Evolutionary conservation across 1,284 basidiomycete species (phyloP), one percentile per base, ranked within the genome.

Genomic region (Moniliophthora roreri): DNA sequence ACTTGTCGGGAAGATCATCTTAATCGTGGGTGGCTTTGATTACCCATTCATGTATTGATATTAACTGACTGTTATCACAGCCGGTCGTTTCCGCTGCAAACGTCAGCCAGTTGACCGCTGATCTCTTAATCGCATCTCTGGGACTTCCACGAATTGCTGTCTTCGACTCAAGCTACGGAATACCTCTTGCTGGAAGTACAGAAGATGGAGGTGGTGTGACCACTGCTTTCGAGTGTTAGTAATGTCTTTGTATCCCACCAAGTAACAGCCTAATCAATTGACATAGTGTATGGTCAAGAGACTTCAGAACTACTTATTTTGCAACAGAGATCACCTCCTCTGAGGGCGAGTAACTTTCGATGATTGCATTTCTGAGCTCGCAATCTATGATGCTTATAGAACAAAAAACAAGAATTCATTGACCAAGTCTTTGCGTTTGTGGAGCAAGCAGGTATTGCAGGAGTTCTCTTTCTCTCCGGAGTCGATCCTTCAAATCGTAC

Each of bases 1-100:
- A 21, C 66, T 80, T 39, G 51, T 68, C 18, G 76, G 75, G 28
- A 84, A 77, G 64, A 70, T 69, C 1, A 68, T 84, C 51, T 62
- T 85, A 48, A 70, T 82, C 53, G 82, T 84, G 60, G 56, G 80
- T 74, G 52, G n/a, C n/a, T n/a, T n/a, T 39, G 16, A 46, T 11
- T 32, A 32, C 28, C 6, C 28, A 11, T 32, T 50, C 6, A 20
- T 50, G 21, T 24, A 2, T 44, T n/a, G n/a, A 36, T 40, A 45
- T 44, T 40, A 35, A 48, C 41, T 16, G 13, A 53, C 42, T 45
- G 40, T 55, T 32, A 37, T n/a, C 53, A 24, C 62, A 93, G 90
- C 90, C 91, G 21, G 67, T 91, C 41, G 89, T 93, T 4, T 91
- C 90, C 1, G 80, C 84, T 21, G 91, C 86, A 42, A 93, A 92